Conservation (phyloP, 176 grass and related monocot genomes). For the Pontederia crassipes region DNA sequence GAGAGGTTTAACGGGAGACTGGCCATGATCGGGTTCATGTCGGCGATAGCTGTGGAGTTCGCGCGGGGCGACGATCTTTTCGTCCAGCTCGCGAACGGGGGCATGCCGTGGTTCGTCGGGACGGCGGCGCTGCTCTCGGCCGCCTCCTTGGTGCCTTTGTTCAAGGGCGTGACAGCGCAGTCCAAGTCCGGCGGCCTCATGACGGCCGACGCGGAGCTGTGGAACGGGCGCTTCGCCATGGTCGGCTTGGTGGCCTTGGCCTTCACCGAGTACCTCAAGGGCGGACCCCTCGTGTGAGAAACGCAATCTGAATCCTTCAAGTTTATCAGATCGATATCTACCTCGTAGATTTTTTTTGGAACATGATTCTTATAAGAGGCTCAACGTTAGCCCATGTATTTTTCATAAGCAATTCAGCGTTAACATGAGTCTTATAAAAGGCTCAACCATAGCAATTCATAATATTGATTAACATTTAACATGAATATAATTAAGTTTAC, state of each 20-base stretch:
- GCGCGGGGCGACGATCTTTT: conserved; percentile 22
- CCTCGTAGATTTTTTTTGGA: no score
- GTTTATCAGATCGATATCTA: no score
- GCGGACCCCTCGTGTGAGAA: conserved; percentile 32
- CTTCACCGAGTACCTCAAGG: conserved; percentile 64
- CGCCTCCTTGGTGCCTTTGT: conserved; percentile 57
- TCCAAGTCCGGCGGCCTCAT: conserved; percentile 18
- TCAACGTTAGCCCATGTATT: no score
- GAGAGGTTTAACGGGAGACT: conserved; percentile 59
- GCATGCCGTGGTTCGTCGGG: conserved; percentile 33
- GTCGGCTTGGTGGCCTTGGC: conserved; percentile 66
- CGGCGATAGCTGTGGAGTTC: conserved; percentile 45
- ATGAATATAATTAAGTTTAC: no score
- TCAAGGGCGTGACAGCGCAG: conserved; percentile 37
- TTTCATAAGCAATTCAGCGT: no score
- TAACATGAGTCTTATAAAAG: no score
- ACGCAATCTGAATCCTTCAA: no score
- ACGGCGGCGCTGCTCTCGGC: conserved; percentile 28
- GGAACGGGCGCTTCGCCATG: conserved; percentile 80
- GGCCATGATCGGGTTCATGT: conserved; percentile 53
- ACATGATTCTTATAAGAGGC: no score
- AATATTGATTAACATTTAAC: no score
- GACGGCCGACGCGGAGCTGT: conserved; percentile 58
- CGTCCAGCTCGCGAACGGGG: conserved; percentile 26
- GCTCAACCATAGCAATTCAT: no score